Percentiles rank a stretch among this genome's conserved stretches.
These are phyloP conservation scores for Mortierella sp. DNA, from an alignment of 371 early-diverging fungal species.

Conservation along the genomic window DNA sequence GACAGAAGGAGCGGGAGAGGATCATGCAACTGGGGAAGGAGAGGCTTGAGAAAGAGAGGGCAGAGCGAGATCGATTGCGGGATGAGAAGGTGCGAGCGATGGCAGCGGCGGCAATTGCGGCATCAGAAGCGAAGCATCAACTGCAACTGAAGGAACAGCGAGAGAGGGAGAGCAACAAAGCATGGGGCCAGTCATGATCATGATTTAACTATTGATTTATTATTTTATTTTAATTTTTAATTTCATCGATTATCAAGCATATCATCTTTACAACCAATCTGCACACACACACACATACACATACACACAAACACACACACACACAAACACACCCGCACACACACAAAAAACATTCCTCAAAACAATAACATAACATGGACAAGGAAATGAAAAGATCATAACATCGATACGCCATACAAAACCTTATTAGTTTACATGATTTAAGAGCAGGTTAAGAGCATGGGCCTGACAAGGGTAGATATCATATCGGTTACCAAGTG, in stretches of 20 bases:
- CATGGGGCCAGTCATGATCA: not conserved
- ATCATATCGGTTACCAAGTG: too few relatives aligned
- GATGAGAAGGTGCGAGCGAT: conserved; percentile 54
- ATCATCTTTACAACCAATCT: not conserved
- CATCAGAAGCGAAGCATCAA: conserved; percentile 53
- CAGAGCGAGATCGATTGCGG: conserved; percentile 48
- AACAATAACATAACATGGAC: too few relatives aligned
- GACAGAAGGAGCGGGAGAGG: conserved; percentile 38
- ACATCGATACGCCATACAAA: too few relatives aligned
- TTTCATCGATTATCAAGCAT: not conserved
- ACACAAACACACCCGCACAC: too few relatives aligned
- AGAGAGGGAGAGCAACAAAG: conserved; percentile 12
- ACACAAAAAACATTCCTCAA: not conserved
- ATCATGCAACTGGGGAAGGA: conserved; percentile 56
- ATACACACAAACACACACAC: too few relatives aligned
- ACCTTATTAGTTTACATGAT: too few relatives aligned
- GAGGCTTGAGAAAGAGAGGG: conserved; percentile 49
- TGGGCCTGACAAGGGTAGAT: too few relatives aligned
- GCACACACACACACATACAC: too few relatives aligned
- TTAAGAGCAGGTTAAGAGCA: too few relatives aligned
- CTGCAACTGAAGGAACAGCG: conserved; percentile 38
- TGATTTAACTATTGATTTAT: conserved; percentile 1
- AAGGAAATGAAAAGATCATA: too few relatives aligned
- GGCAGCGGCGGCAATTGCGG: conserved; percentile 55
- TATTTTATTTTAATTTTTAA: not conserved